A percentile compares a stretch with the other conserved stretches of the same genome.
These are phyloP conservation scores for Aphanomyces cochlioides DNA, from an alignment of 352 stramenopile genomes.

Conservation along the genomic window DNA sequence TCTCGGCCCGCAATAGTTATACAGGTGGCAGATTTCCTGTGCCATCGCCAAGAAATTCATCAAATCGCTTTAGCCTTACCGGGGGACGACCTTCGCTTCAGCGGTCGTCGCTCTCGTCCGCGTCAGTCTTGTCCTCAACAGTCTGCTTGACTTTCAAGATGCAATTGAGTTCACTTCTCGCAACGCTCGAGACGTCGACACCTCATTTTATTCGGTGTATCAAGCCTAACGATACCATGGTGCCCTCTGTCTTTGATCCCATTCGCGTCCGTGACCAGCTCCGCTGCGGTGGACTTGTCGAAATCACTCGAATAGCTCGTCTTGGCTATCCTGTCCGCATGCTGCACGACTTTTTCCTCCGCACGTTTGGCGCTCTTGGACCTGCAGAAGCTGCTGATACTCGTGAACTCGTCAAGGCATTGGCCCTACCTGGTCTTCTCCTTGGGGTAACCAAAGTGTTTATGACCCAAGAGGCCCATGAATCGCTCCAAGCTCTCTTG, in stretches of 20 bases:
- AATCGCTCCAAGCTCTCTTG: conserved; percentile 71
- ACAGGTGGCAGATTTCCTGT: not conserved
- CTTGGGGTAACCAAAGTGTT: conserved; percentile 84
- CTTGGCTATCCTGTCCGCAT: conserved; percentile 94
- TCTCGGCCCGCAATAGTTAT: not conserved
- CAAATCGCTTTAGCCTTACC: not conserved
- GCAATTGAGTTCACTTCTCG: conserved; percentile 90
- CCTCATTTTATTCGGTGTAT: conserved; percentile 91
- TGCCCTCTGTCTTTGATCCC: conserved; percentile 55
- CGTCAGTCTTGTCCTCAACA: conserved; percentile 59
- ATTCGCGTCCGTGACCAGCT: conserved; percentile 78
- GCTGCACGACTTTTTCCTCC: conserved; percentile 88
- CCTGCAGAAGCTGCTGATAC: not conserved
- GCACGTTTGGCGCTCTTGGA: conserved; percentile 51
- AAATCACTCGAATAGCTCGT: conserved; percentile 86
- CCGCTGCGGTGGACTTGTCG: conserved; percentile 80
- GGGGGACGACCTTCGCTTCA: conserved; percentile 50
- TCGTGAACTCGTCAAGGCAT: not conserved
- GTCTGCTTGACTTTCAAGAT: conserved; percentile 91
- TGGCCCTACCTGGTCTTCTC: conserved; percentile 60
- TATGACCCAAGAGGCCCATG: conserved; percentile 65
- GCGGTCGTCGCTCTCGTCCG: conserved; percentile 54
- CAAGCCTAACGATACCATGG: conserved; percentile 81
- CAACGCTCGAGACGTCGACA: conserved; percentile 92
- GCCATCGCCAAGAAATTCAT: not conserved